phyloP scores from a whole-genome alignment of 2,329 filamentous ascomycete genomes.

The Neoascochyta sp. region DNA sequence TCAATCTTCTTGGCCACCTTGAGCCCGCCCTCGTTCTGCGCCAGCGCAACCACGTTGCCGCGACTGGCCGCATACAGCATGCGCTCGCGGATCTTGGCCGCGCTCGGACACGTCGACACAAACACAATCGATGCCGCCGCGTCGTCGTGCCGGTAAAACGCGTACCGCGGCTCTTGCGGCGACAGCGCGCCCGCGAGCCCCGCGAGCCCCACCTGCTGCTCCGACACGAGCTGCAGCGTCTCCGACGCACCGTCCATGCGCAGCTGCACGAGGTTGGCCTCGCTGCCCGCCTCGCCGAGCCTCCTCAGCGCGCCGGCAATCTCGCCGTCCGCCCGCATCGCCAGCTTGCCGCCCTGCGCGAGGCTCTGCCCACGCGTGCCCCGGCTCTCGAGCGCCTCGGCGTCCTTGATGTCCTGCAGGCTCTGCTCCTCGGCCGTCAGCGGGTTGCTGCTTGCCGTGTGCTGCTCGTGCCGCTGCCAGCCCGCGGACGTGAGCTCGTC shows the following conservation, averaged over 20 bases:
- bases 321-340: slow-evolving; percentile 56
- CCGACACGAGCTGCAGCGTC: slow-evolving; percentile 62
- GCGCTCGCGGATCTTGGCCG: slow-evolving; percentile 72
- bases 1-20: slow-evolving; percentile 66
- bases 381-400: slow-evolving; percentile 68
- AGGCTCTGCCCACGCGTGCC: slow-evolving; percentile 57
- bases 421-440: slow-evolving; percentile 74
- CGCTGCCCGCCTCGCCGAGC: slow-evolving; percentile 51
- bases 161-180: slow-evolving; percentile 67
- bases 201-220: slow-evolving; percentile 51
- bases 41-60: slow-evolving; percentile 59
- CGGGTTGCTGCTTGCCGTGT: slow-evolving; percentile 59
- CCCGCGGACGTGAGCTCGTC: slow-evolving; percentile 67
- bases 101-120: slow-evolving; percentile 75
- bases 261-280: slow-evolving; percentile 64
- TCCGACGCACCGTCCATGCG: slow-evolving; percentile 71
- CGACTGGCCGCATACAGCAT: slow-evolving; percentile 75
- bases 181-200: slow-evolving; percentile 62
- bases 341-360: slow-evolving; percentile 38
- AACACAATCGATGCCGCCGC: slow-evolving; percentile 62
- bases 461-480: slow-evolving; percentile 69
- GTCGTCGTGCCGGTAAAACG: slow-evolving; percentile 69
- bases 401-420: slow-evolving; percentile 68
- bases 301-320: slow-evolving; percentile 62
- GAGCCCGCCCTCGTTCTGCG: slow-evolving; percentile 62